Conservation (phyloP, 2,329 filamentous ascomycete genomes). For the Conoideocrella luteorostrata region DNA sequence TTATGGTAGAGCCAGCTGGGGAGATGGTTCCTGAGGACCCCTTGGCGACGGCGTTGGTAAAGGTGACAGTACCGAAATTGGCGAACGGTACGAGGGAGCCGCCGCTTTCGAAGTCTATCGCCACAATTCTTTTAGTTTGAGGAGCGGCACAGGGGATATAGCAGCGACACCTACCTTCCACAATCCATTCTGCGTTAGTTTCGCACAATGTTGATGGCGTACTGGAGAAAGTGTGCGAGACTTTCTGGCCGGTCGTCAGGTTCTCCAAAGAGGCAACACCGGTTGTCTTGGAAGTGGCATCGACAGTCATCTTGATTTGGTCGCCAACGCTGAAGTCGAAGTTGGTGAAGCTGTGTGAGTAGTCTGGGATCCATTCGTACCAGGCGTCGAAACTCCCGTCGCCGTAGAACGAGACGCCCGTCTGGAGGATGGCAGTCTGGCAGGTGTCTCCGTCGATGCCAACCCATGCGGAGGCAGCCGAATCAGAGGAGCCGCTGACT, state of each 20-base stretch:
- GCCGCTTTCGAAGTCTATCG: conserved; percentile 19
- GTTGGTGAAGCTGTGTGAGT: conserved; percentile 31
- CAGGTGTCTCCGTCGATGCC: conserved; percentile 42
- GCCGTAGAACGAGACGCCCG: conserved; percentile 33
- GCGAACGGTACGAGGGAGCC: conserved; percentile 21
- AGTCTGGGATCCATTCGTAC: conserved; percentile 42
- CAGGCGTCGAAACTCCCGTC: conserved; percentile 34
- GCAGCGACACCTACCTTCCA: conserved; percentile 31
- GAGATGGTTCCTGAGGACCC: conserved; percentile 37
- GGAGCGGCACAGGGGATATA: too few relatives aligned
- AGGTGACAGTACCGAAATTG: conserved; percentile 23
- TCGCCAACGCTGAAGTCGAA: conserved; percentile 25
- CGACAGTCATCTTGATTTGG: conserved; percentile 23
- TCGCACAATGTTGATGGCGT: conserved; percentile 40
- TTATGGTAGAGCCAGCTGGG: too few relatives aligned
- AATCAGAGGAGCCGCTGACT: conserved; percentile 12
- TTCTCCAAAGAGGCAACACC: conserved; percentile 35
- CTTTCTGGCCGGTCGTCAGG: conserved; percentile 42
- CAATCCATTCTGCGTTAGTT: conserved; percentile 58
- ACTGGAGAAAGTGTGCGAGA: conserved; percentile 43
- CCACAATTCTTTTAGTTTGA: neutral
- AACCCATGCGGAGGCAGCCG: conserved; percentile 33
- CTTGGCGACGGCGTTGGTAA: conserved; percentile 18
- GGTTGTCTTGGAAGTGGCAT: conserved; percentile 17
- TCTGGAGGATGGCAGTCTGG: conserved; percentile 32